Evolutionary conservation across 495 filamentous ascomycete species (phyloP).

Genomic region (Penicillium verhagenii): DNA sequence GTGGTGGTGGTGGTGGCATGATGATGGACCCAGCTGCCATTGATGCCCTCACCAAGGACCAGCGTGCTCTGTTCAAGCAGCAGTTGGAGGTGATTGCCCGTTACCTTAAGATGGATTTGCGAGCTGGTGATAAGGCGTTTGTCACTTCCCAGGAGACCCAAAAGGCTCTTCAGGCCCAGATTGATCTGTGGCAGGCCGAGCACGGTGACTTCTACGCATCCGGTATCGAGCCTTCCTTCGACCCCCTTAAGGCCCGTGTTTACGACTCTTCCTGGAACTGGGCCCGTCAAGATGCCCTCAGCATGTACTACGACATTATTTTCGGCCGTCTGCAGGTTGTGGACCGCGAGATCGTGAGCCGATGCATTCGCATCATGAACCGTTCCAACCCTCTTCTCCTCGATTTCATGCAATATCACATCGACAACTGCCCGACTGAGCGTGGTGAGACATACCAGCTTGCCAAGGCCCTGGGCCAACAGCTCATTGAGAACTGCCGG

Average conservation of each 20-base stretch:
- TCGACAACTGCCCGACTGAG: constrained; percentile 97
- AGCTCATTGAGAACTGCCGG: constrained; percentile 96
- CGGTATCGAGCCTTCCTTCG: constrained; percentile 93
- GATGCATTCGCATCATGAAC: constrained; percentile 99
- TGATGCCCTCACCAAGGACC: constrained; percentile 95
- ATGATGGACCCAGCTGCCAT: constrained; percentile 99
- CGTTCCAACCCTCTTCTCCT: constrained; percentile 91
- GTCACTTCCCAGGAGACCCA: constrained; percentile 79
- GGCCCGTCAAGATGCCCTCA: constrained; percentile 94
- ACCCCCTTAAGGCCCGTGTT: constrained; percentile 85
- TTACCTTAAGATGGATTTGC: constrained; percentile 95
- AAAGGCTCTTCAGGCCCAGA: constrained; percentile 81
- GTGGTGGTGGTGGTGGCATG: constrained; percentile 72
- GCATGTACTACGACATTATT: constrained; percentile 99
- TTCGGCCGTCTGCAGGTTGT: constrained; percentile 91
- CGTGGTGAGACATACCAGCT: constrained; percentile 96
- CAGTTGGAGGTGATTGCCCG: constrained; percentile 92
- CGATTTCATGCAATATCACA: constrained; percentile 99
- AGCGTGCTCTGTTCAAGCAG: constrained; percentile 92
- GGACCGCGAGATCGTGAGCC: constrained; percentile 96
- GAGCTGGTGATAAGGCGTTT: constrained; percentile 91
- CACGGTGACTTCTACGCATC: constrained; percentile 95
- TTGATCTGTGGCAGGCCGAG: constrained; percentile 92
- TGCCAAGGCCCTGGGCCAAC: constrained; percentile 90
- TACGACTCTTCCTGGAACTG: constrained; percentile 99